phyloP scores from a whole-genome alignment of 768 basidiomycete species.

The Podaxis carcinomalis region DNA sequence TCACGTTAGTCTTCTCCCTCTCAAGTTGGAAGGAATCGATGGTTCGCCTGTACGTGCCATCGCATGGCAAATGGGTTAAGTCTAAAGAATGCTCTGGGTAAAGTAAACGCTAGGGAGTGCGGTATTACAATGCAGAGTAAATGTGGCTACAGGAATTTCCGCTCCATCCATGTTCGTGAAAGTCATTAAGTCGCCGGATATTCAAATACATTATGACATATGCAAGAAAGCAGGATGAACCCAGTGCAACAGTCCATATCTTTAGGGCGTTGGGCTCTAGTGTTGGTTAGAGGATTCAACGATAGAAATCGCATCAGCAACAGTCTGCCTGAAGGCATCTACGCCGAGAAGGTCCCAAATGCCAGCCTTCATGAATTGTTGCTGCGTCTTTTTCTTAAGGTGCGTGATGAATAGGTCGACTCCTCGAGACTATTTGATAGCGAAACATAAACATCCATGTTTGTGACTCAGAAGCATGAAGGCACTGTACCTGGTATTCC shows the following conservation, averaged over 20 bases:
- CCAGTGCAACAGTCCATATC: neutral
- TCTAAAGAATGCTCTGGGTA: neutral
- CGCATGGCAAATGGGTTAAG: conserved; percentile 32
- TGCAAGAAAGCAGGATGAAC: neutral
- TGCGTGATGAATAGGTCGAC: conserved; percentile 53
- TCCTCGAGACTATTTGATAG: conserved; percentile 34
- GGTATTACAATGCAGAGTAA: neutral
- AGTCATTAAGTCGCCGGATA: neutral
- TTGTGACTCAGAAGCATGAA: neutral
- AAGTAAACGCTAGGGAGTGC: neutral
- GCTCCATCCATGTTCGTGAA: neutral
- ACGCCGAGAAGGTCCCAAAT: conserved; percentile 44
- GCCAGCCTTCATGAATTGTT: conserved; percentile 46
- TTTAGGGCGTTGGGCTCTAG: neutral
- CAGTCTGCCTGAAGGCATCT: conserved; percentile 45
- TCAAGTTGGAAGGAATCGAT: conserved; percentile 56
- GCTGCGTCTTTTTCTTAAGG: conserved; percentile 33
- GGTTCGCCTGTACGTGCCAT: conserved; percentile 72
- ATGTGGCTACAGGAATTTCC: neutral
- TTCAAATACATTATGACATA: neutral
- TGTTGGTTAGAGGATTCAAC: conserved; percentile 22
- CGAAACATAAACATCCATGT: neutral
- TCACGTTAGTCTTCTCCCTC: conserved; percentile 51
- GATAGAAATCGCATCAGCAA: conserved; percentile 47
- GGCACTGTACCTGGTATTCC: conserved; percentile 61